Base-by-base conservation (phyloP, 2,329 filamentous ascomycete species). In the Fusarium anthophilum region DNA sequence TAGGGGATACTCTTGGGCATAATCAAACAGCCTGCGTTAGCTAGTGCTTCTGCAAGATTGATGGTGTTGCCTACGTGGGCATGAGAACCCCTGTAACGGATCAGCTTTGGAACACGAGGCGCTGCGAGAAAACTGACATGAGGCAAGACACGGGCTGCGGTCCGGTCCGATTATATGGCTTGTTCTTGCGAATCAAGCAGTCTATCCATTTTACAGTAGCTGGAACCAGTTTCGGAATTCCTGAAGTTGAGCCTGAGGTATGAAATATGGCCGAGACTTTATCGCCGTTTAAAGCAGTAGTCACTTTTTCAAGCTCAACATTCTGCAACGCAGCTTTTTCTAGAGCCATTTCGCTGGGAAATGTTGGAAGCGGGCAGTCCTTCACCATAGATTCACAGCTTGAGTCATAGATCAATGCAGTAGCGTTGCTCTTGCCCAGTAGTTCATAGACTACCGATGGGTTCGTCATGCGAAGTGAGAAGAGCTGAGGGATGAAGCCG, bases 51-150 rank as follows among this genome's bases (percentile, higher is more conserved):
- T 10, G 30, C 10, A 5, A 69, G 48, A 14, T 39, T 50, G 17
- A 69, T 69, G 5, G 66, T 69, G 17, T 69, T 69, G 5, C 66
- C 66, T 1, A 69, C 3, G 14, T 69, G 66, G 13, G 64, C 56
- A 18, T 63, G 56, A 6, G 64, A 69, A 6, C 66, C 64, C 30
- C 64, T 69, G 7, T 3, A 8, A 26, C 2, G 6, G 1, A 5
- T 69, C 5, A 69, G 64, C 18, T 3, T 30, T 6, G 37, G 3
- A 2, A 9, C 0, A 9, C 1, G 8, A 7, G 6, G 9, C 12
- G 9, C 20, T 5, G 6, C 6, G 8, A 35, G 9, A 12, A 4
- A 62, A 15, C 64, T 14, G 2, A 63, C 66, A 69, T 55, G 12
- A 68, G 51, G 9, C 30, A 48, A 0, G 15, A 45, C 2, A 69